Conservation (phyloP, 2,329 filamentous ascomycete species). For the Geosmithia flava region DNA sequence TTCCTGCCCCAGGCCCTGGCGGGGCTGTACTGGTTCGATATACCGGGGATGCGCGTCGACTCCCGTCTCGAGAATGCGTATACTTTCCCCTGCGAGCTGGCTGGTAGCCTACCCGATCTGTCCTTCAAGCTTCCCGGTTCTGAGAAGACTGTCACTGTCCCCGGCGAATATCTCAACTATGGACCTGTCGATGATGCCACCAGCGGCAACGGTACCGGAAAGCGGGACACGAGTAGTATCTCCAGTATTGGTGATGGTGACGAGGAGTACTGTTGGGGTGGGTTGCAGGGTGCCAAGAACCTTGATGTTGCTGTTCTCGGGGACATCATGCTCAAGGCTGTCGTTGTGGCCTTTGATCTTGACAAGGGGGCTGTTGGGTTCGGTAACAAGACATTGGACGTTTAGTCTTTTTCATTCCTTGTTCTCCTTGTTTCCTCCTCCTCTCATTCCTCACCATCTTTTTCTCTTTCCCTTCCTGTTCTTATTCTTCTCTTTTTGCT, state of each 20-base stretch:
- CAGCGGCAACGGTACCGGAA: slow-evolving; percentile 59
- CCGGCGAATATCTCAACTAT: slow-evolving; percentile 43
- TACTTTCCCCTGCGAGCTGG: slow-evolving; percentile 42
- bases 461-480: neutral
- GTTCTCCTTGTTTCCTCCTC: neutral
- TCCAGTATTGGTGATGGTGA: slow-evolving; percentile 19
- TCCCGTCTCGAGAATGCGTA: slow-evolving; percentile 30
- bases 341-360: slow-evolving; percentile 61
- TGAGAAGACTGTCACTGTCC: slow-evolving; percentile 36
- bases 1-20: slow-evolving; percentile 45
- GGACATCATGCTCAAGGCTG: slow-evolving; percentile 66
- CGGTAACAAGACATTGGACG: slow-evolving; percentile 26
- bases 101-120: slow-evolving; percentile 43
- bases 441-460: neutral
- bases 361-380: slow-evolving; percentile 26
- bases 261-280: slow-evolving; percentile 56
- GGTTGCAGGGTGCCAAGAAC: slow-evolving; percentile 48
- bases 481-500: neutral
- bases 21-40: slow-evolving; percentile 43
- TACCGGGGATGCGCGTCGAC: slow-evolving; percentile 38
- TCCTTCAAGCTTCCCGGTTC: slow-evolving; percentile 38
- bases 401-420: neutral
- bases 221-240: slow-evolving; percentile 50
- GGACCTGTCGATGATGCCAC: slow-evolving; percentile 32
- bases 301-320: slow-evolving; percentile 55